Conservation (phyloP, 1,284 basidiomycete species). For the Cerrena zonata region DNA sequence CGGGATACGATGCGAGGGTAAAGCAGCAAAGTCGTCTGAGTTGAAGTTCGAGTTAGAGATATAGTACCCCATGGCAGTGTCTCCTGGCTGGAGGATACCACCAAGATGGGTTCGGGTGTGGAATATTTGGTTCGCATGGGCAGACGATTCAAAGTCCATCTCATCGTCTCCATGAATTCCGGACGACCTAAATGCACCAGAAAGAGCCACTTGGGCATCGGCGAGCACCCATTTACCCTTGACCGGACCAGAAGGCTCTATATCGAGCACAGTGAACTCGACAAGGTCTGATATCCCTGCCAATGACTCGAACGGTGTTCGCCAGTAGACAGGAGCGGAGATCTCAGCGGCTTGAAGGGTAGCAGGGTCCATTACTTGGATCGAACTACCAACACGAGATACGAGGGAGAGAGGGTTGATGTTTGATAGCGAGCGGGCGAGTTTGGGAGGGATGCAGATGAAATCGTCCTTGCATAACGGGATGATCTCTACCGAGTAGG, state of each 20-base stretch:
- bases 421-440: constrained; percentile 79
- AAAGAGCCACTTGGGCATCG: constrained; percentile 89
- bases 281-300: constrained; percentile 81
- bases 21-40: constrained; percentile 76
- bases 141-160: constrained; percentile 57
- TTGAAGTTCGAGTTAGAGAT: constrained; percentile 91
- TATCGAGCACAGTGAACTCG: constrained; percentile 92
- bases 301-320: constrained; percentile 80
- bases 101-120: constrained; percentile 97
- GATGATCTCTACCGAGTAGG: constrained; percentile 94
- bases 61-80: constrained; percentile 88
- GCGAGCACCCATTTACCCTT: constrained; percentile 81
- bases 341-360: constrained; percentile 85
- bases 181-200: constrained; percentile 67
- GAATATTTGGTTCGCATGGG: constrained; percentile 71
- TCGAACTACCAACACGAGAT: constrained; percentile 84
- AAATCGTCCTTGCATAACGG: constrained; percentile 98
- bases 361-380: constrained; percentile 86
- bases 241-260: constrained; percentile 74
- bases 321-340: constrained; percentile 82
- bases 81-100: constrained; percentile 90
- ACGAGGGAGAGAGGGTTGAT: constrained; percentile 86
- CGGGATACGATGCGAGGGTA: constrained; percentile 74
- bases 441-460: constrained; percentile 80
- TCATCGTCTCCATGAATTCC: constrained; percentile 37